Conservation (phyloP, 768 basidiomycete genomes). For the Russula virescens region DNA sequence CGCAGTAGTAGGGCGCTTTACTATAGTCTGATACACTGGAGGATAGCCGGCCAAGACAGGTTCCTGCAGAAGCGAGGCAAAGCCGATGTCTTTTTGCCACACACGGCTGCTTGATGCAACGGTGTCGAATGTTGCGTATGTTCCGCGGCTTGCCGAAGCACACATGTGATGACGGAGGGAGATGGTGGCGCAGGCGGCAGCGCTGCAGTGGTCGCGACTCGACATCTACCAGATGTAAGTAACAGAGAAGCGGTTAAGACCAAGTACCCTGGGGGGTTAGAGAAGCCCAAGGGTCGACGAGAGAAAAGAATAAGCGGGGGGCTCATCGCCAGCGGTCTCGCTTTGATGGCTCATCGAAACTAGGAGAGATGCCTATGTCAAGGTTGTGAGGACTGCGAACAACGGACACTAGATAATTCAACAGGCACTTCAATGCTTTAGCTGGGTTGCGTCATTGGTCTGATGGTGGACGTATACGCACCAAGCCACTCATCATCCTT, state of each 20-base stretch:
- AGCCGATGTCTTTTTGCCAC: constrained; percentile 39
- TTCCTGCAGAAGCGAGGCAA: constrained; percentile 53
- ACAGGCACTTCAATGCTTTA: too few species aligned
- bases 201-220: neutral
- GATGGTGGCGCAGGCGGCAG: neutral
- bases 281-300: neutral
- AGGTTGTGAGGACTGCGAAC: neutral
- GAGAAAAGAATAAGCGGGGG: neutral
- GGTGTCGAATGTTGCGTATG: too few species aligned
- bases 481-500: too few species aligned
- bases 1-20: constrained; percentile 40
- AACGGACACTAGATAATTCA: too few species aligned
- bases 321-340: neutral
- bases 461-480: too few species aligned
- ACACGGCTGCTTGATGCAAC: constrained; percentile 33
- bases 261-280: neutral
- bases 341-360: neutral
- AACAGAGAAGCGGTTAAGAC: neutral
- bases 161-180: too few species aligned
- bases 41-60: constrained; percentile 55
- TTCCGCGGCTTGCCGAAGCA: too few species aligned
- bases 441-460: too few species aligned
- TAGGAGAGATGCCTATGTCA: neutral
- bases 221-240: neutral
- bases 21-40: constrained; percentile 65